A percentile compares a stretch with the other conserved stretches of the same genome.
phyloP scores from a whole-genome alignment of 2,329 filamentous ascomycete genomes.

The Penicillium sp. region DNA sequence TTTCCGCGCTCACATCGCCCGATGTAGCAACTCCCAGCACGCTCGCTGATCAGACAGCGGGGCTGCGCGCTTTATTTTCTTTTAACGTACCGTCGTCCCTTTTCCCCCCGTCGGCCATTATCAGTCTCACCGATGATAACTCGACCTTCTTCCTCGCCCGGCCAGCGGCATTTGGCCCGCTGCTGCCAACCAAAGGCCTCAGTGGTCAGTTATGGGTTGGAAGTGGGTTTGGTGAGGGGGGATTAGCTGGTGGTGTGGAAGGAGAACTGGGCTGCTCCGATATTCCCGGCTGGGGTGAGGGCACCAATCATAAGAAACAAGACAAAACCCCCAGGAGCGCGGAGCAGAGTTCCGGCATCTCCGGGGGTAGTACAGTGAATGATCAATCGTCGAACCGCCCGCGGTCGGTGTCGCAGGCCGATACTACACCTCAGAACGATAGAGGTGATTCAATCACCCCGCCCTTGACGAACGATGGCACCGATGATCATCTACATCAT shows the following conservation, averaged over 20 bases:
- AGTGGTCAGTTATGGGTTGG: slow-evolving; percentile 93
- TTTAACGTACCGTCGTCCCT: slow-evolving; percentile 78
- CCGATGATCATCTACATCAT: slow-evolving; percentile 78
- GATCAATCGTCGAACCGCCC: slow-evolving; percentile 25
- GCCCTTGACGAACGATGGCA: slow-evolving; percentile 65
- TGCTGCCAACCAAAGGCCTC: slow-evolving; percentile 70
- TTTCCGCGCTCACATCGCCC: slow-evolving; percentile 46
- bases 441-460: slow-evolving; percentile 14
- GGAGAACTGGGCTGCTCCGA: slow-evolving; percentile 95
- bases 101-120: slow-evolving; percentile 92
- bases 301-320: slow-evolving; percentile 45
- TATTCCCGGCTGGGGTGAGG: slow-evolving; percentile 80
- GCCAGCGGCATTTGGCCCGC: slow-evolving; percentile 88
- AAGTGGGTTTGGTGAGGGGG: slow-evolving; percentile 78
- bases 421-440: slow-evolving; percentile 20
- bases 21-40: slow-evolving; percentile 40
- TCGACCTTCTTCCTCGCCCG: slow-evolving; percentile 94
- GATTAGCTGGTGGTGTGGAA: slow-evolving; percentile 56
- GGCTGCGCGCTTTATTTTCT: slow-evolving; percentile 62
- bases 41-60: slow-evolving; percentile 43
- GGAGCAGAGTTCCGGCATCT: slow-evolving; percentile 25
- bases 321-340: slow-evolving; percentile 21
- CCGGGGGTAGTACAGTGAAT: slow-evolving; percentile 24
- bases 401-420: slow-evolving; percentile 27
- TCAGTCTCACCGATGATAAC: slow-evolving; percentile 96